Base-by-base conservation (phyloP, 2,329 filamentous ascomycete species). In the Cytospora piceicola region DNA sequence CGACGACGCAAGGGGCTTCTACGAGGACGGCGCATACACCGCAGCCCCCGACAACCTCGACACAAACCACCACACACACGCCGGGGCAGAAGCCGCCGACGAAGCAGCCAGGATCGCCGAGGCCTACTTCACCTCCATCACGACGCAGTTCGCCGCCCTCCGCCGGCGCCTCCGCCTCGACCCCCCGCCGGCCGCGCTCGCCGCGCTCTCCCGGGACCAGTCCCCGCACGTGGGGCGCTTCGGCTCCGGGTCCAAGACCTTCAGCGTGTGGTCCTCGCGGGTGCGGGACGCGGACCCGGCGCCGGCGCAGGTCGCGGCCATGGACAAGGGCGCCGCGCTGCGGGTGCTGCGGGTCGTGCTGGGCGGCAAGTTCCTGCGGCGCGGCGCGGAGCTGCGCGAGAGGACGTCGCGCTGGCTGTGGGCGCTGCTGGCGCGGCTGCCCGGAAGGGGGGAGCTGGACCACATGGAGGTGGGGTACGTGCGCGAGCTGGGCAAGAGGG, bases 341-440 rank as follows among this genome's bases (percentile, higher is more conserved):
- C 83, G 85, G 42, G 81, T 94, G 36, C 75, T 97, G 49, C 83
- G 85, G 30, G 81, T 94, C 61, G 78, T 91, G n/a, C 80, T 90
- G 32, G 82, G 83, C 22, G 86, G 87, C 61, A 87, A 86, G 67
- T 86, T 90, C 60, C 83, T 90, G 61, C 84, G 83, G 55, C 84
- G 83, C 58, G 85, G 84, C n/a, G 77, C 81, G 27, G 82, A 83
- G 34, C 80, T 93, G 34, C 81, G 86, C 30, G 84, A 86, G 71
- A 85, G 88, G 57, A 88, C 91, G 5, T 93, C 92, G 67, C 84
- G 88, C 20, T 98, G 94, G 94, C 81, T 92, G 4, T 97, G 93
- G 94, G 88, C 90, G 0, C 77, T 97, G 65, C 80, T 97, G 54
- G 92, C 91, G 3, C 85, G 88, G 65, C 83, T 94, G 66, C 89